A percentile compares a stretch with the other conserved stretches of the same genome.
Evolutionary conservation across 2,329 filamentous ascomycete genomes (phyloP).

Genomic region (Talaromyces pinophilus): DNA sequence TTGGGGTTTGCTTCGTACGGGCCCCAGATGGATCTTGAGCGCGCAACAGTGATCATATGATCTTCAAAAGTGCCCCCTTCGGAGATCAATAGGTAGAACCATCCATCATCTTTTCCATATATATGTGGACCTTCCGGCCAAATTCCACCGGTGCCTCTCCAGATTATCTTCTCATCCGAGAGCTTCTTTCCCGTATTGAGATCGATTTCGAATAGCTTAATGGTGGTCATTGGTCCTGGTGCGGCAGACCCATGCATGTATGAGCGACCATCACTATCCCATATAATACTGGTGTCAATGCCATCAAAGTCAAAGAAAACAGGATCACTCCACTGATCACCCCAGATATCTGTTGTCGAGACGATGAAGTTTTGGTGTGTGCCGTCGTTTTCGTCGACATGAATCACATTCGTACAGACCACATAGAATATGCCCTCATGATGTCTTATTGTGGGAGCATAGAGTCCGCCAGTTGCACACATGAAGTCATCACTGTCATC

Average conservation of each 20-base stretch:
- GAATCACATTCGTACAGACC: conserved; percentile 44
- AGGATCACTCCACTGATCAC: conserved; percentile 44
- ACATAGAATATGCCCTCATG: conserved; percentile 49
- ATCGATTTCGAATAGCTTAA: conserved; percentile 8
- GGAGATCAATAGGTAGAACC: conserved; percentile 52
- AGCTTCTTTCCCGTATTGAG: conserved; percentile 1
- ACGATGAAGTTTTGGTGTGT: conserved; percentile 15
- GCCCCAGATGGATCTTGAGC: conserved; percentile 35
- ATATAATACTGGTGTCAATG: conserved; percentile 53
- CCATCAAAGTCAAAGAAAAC: conserved; percentile 41
- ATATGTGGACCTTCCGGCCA: conserved; percentile 54
- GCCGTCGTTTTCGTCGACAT: conserved; percentile 25
- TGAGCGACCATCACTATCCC: conserved; percentile 42
- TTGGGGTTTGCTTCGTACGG: conserved; percentile 44
- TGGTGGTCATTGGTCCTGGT: not conserved
- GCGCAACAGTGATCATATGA: conserved; percentile 35
- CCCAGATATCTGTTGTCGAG: conserved; percentile 10
- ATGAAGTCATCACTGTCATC: conserved; percentile 25
- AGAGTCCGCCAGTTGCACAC: conserved; percentile 36
- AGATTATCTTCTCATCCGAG: conserved; percentile 27
- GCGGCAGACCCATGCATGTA: conserved; percentile 35
- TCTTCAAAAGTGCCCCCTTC: conserved; percentile 45
- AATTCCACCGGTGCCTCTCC: conserved; percentile 52
- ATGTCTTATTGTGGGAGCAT: conserved; percentile 50
- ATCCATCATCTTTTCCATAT: conserved; percentile 48